These are phyloP conservation scores for Schizonepeta tenuifolia DNA, from an alignment of 257 asterid species.

Conservation along the genomic window DNA sequence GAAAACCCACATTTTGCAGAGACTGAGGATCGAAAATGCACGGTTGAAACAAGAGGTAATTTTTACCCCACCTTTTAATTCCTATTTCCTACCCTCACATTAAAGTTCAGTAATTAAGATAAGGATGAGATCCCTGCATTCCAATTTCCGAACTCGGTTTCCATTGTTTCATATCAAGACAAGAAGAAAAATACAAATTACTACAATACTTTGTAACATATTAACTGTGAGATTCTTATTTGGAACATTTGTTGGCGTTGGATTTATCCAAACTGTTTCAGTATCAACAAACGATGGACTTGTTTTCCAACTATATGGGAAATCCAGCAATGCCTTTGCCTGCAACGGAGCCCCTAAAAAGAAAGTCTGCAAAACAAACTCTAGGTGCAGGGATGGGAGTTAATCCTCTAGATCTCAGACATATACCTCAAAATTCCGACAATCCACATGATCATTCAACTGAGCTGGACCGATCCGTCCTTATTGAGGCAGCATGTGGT, in stretches of 20 bases:
- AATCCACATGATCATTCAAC: conserved; percentile 27
- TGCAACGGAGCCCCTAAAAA: conserved; percentile 27
- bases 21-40: conserved; percentile 55
- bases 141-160: neutral
- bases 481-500: conserved; percentile 41
- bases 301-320: conserved; percentile 44
- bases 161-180: neutral
- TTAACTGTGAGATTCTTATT: conserved; percentile 15
- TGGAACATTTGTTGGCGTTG: neutral
- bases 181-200: neutral
- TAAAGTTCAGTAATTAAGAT: conserved; percentile 6
- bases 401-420: conserved; percentile 26
- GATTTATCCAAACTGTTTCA: conserved; percentile 28
- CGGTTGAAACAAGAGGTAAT: conserved; percentile 57
- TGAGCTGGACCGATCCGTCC: conserved; percentile 41
- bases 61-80: neutral
- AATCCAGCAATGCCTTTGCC: conserved; percentile 30
- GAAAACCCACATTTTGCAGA: conserved; percentile 40
- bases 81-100: neutral
- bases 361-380: conserved; percentile 25
- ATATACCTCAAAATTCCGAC: conserved; percentile 27
- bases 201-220: neutral
- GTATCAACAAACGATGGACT: conserved; percentile 43
- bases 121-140: conserved; percentile 2
- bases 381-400: conserved; percentile 33